A percentile compares a stretch with the other conserved stretches of the same genome.
Evolutionary conservation across 75 land plant genomes (phyloP).

Genomic region (Selaginella tamariscina): DNA sequence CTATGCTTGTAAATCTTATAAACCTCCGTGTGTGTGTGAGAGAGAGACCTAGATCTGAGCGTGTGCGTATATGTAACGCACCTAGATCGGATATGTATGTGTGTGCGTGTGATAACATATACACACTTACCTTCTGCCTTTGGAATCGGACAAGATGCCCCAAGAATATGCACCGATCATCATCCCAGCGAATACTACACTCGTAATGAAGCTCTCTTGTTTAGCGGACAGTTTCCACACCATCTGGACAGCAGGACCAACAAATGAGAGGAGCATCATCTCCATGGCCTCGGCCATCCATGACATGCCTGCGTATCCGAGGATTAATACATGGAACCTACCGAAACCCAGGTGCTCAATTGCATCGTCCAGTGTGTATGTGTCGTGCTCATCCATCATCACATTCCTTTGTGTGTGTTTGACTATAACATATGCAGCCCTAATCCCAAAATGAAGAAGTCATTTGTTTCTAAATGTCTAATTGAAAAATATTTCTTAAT

Average conservation of each 20-base stretch:
- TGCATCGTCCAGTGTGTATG: conserved; percentile 72
- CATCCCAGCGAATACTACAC: conserved; percentile 80
- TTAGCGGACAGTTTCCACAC: conserved; percentile 54
- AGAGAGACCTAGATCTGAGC: no score
- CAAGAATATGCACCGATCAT: conserved; percentile 72
- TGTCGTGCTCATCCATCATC: conserved; percentile 36
- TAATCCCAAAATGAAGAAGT: no score
- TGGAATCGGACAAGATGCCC: conserved; percentile 64
- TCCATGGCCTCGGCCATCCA: conserved; percentile 90
- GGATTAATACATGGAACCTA: conserved; percentile 47
- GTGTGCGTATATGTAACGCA: no score
- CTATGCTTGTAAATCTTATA: no score
- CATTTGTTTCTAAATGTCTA: no score
- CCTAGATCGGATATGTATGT: no score
- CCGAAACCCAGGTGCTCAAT: conserved; percentile 63
- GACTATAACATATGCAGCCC: no score
- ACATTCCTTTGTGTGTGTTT: no score
- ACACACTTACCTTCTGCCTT: conserved; percentile 73
- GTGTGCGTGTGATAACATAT: no score
- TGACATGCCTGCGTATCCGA: conserved; percentile 80
- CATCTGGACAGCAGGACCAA: conserved; percentile 67
- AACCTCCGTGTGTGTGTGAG: no score
- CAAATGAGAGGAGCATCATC: conserved; percentile 88
- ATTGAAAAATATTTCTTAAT: no score
- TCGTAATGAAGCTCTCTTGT: conserved; percentile 61